phyloP scores from a whole-genome alignment of 441 rosid species.

The Pelargonium australe region DNA sequence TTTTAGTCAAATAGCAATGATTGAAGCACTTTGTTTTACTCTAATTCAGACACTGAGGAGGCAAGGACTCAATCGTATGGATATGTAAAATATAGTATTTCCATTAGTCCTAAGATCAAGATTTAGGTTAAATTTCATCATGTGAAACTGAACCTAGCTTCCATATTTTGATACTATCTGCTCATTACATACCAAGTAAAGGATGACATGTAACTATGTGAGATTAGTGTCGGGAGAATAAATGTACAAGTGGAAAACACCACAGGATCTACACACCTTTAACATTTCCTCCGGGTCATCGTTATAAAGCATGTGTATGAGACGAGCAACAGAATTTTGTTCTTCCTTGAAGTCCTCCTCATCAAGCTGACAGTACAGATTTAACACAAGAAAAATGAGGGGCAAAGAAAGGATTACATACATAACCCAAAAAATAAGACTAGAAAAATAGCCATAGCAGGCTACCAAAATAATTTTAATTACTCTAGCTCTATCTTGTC shows the following conservation, averaged over 20 bases:
- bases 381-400: slow-evolving; percentile 14
- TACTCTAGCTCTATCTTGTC: slow-evolving; percentile 7
- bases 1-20: not conserved
- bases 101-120: not conserved
- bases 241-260: not conserved
- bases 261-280: slow-evolving; percentile 32
- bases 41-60: not conserved
- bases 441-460: slow-evolving; percentile 1
- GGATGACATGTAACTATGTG: not conserved
- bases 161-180: not conserved
- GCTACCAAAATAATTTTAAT: slow-evolving; percentile 9
- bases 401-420: not conserved
- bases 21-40: not conserved
- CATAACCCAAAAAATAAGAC: slow-evolving; percentile 14
- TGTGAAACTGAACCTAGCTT: slow-evolving; percentile 8
- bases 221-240: not conserved
- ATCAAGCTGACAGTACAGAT: slow-evolving; percentile 39
- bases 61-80: not conserved
- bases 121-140: not conserved
- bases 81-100: not conserved
- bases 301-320: slow-evolving; percentile 54
- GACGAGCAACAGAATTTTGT: slow-evolving; percentile 60
- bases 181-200: not conserved
- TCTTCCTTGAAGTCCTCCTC: slow-evolving; percentile 71
- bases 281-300: slow-evolving; percentile 65